Percentiles rank a stretch among this genome's conserved stretches.
Evolutionary conservation across 1,139 yeast species (phyloP).

Genomic region (Kazachstania sp.): DNA sequence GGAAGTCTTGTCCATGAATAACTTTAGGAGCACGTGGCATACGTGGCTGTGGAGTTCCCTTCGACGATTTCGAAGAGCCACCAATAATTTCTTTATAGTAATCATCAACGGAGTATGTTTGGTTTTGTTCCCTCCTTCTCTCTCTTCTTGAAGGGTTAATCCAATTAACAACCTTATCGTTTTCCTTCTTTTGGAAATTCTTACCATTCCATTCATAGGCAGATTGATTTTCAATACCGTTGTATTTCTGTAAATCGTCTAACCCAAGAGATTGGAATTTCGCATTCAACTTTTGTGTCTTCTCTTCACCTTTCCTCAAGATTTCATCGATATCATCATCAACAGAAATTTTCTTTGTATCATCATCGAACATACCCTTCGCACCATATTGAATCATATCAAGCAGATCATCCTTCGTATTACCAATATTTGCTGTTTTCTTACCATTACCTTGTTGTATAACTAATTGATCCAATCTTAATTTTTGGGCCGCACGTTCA

Average conservation of each 20-base stretch:
- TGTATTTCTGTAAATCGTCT: constrained; percentile 67
- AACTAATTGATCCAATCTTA: constrained; percentile 70
- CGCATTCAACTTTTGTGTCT: constrained; percentile 53
- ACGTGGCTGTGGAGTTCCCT: constrained; percentile 39
- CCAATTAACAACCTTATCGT: constrained; percentile 53
- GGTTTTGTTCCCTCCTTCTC: constrained; percentile 74
- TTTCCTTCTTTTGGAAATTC: constrained; percentile 68
- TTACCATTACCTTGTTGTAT: constrained; percentile 59
- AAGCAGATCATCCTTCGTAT: constrained; percentile 60
- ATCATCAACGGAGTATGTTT: constrained; percentile 77
- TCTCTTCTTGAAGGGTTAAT: constrained; percentile 86
- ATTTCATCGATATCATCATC: constrained; percentile 52
- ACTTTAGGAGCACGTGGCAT: constrained; percentile 65
- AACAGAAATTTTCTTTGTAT: constrained; percentile 26
- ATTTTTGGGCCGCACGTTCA: constrained; percentile 72
- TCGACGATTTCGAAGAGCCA: constrained; percentile 25
- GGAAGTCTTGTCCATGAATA: constrained; percentile 74
- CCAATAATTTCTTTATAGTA: constrained; percentile 68
- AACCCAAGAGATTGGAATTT: constrained; percentile 60
- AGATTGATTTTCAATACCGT: constrained; percentile 54
- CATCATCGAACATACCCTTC: constrained; percentile 44
- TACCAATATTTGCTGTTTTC: constrained; percentile 34
- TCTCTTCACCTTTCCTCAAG: constrained; percentile 51
- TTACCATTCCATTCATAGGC: constrained; percentile 98
- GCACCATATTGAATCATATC: constrained; percentile 82